These are phyloP conservation scores for Fraxinus greggii DNA, from an alignment of 305 asterid species.

Conservation along the genomic window DNA sequence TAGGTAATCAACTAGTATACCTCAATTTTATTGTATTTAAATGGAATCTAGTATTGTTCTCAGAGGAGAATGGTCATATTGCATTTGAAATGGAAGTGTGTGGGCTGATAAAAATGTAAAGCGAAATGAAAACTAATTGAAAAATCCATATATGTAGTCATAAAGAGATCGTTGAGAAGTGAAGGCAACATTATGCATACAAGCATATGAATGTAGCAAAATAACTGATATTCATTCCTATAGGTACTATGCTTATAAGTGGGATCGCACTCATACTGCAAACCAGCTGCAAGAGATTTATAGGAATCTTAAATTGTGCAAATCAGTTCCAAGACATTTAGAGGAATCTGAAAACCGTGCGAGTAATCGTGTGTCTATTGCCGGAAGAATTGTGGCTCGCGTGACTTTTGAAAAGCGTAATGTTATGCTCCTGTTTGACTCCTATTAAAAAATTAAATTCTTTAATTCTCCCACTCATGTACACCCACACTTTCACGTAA, in stretches of 20 bases:
- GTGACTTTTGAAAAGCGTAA: slow-evolving; percentile 79
- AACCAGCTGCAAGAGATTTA: slow-evolving; percentile 77
- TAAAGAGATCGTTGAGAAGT: background rate
- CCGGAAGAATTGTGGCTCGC: slow-evolving; percentile 91
- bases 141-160: background rate
- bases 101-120: background rate
- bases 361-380: slow-evolving; percentile 61
- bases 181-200: background rate
- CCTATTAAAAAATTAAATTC: too few species aligned
- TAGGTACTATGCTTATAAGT: slow-evolving; percentile 90
- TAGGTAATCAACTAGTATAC: too few species aligned
- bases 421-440: too few species aligned
- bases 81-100: too few species aligned
- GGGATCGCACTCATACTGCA: slow-evolving; percentile 84
- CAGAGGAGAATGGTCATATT: too few species aligned
- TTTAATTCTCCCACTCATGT: too few species aligned
- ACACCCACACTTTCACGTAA: too few species aligned
- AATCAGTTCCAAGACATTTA: too few species aligned
- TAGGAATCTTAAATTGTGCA: slow-evolving; percentile 71
- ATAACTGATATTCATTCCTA: background rate
- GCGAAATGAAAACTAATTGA: background rate
- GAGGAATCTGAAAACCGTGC: too few species aligned
- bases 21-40: too few species aligned
- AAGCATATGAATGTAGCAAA: background rate
- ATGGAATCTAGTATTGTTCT: too few species aligned